phyloP scores from a whole-genome alignment of 2,329 filamentous ascomycete species.

The Fusarium lyarnte region DNA sequence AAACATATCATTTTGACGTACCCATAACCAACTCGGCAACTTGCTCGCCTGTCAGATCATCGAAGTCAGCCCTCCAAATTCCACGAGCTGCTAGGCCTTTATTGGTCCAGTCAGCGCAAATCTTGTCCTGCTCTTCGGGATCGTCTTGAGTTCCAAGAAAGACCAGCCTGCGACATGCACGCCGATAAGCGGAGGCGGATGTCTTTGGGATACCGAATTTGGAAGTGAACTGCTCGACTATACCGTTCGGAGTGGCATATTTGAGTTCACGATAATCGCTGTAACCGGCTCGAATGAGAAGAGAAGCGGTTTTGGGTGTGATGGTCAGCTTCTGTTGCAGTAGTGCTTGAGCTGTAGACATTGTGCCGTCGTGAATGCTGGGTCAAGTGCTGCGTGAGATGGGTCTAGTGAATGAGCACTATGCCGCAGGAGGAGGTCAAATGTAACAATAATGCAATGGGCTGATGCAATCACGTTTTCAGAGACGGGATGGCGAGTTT shows the following conservation, averaged over 20 bases:
- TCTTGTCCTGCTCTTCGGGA: not conserved
- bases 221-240: not conserved
- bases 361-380: not conserved
- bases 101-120: not conserved
- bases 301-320: not conserved
- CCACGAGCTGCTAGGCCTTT: not conserved
- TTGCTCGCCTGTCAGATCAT: not conserved
- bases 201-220: not conserved
- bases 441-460: not conserved
- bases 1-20: not conserved
- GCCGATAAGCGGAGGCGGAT: not conserved
- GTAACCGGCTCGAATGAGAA: not conserved
- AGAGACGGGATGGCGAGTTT: fast-evolving
- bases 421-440: no score
- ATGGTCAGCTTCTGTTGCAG: not conserved
- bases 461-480: not conserved
- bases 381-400: fast-evolving
- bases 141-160: not conserved
- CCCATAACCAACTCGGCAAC: not conserved
- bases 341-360: not conserved
- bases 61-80: not conserved
- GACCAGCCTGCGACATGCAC: not conserved
- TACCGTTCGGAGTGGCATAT: not conserved
- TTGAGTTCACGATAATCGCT: not conserved
- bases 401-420: fast-evolving